Base-by-base conservation (phyloP, 495 filamentous ascomycete species). In the Aspergillus bertholletiae region DNA sequence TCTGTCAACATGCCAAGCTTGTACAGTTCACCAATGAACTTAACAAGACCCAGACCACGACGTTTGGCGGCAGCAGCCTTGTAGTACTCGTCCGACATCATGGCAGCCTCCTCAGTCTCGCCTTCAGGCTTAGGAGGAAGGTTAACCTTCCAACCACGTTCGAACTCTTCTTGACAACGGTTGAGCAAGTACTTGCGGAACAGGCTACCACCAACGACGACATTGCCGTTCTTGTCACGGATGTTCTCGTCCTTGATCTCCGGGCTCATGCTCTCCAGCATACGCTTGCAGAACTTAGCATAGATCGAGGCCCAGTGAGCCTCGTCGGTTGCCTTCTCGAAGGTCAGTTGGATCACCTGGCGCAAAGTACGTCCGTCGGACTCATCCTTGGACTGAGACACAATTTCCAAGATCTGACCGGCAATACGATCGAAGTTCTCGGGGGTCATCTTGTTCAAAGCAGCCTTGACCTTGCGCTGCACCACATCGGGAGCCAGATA, bases 241-340 rank as follows among this genome's bases (percentile, higher is more conserved):
- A 97, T 92, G 62, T 83, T 90, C 77, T 97, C 92, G 60, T 99
- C 94, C 61, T 90, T 89, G 67, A 99, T 96, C 21, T 96, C 92
- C 7, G 87, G 70, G 74, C 91, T 96, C 92, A 97, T 97, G 43
- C 82, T 89, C 68, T 93, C 87, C 45, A 97, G 78, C 94, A 99
- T 99, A 49, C 87, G 84, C 79, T 94, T 90, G 79, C 91, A 96
- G 83, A 99, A 99, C 72, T 91, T 95, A 64, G 94, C 95, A 66
- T 97, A 97, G 91, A 97, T 98, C 17, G 89, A 89, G 28, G 94
- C 92, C 95, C 95, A 99, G 73, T 97, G 93, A 58, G 92, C 90
- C 70, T 99, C 94, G 70, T 99, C 94, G 24, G 91, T 96, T 60
- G 94, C 94, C 77, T 99, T 99, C 77, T 97, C 94, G 64, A 99